phyloP scores from a whole-genome alignment of 163 green algal species.

The Prototheca wickerhamii region DNA sequence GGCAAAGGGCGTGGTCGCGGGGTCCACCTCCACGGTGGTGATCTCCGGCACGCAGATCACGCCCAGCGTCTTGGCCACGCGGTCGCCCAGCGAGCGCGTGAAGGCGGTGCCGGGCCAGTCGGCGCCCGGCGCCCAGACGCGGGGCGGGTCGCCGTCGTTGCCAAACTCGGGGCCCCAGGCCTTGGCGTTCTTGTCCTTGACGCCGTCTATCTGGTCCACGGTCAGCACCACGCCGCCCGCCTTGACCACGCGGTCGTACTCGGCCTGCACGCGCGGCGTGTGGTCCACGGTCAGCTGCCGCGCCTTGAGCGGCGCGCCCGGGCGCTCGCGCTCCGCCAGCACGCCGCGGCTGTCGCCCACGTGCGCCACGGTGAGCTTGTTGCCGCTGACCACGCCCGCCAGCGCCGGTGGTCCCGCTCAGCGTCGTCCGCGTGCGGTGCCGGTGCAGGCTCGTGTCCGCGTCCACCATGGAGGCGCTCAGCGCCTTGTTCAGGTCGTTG shows the following conservation, averaged over 20 bases:
- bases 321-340: conserved; percentile 40
- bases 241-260: conserved; percentile 73
- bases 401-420: conserved; percentile 1
- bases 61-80: conserved; percentile 74
- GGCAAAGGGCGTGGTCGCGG: conserved; percentile 47
- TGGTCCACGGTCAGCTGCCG: conserved; percentile 83
- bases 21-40: conserved; percentile 4
- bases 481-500: background rate
- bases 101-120: conserved; percentile 90
- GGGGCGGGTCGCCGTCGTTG: conserved; percentile 78
- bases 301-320: conserved; percentile 7
- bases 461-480: conserved; percentile 49
- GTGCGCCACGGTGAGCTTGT: conserved; percentile 72
- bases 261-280: conserved; percentile 84
- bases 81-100: conserved; percentile 86
- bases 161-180: conserved; percentile 67
- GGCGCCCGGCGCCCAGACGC: conserved; percentile 66
- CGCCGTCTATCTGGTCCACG: conserved; percentile 84
- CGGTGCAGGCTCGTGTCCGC: conserved; percentile 7
- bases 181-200: conserved; percentile 43
- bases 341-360: conserved; percentile 86
- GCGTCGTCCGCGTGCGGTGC: background rate
- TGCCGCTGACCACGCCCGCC: conserved; percentile 20
- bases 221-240: conserved; percentile 78
- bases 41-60: conserved; percentile 85